Percentiles rank a stretch among this genome's conserved stretches.
Evolutionary conservation across 768 basidiomycete species (phyloP).

Genomic region (Galerina marginata): DNA sequence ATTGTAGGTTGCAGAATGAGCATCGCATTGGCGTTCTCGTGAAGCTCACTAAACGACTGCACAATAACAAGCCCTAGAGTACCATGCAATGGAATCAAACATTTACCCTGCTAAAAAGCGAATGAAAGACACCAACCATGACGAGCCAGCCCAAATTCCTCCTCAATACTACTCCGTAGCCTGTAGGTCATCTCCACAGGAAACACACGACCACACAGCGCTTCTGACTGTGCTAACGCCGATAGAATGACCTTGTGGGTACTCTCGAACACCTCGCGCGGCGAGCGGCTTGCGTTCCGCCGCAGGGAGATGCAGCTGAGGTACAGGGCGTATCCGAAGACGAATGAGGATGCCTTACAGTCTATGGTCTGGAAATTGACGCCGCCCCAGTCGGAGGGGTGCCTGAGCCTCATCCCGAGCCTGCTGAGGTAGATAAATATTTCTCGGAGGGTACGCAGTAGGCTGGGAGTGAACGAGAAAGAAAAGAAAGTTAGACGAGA

Average conservation of each 20-base stretch:
- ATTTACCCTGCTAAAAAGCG: neutral
- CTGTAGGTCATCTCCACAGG: conserved; percentile 31
- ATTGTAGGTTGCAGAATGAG: conserved; percentile 18
- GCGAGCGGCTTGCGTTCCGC: conserved; percentile 25
- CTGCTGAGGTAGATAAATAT: conserved; percentile 29
- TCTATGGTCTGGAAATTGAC: conserved; percentile 28
- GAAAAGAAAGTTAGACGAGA: neutral
- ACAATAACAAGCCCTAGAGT: conserved; percentile 27
- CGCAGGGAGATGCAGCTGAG: conserved; percentile 35
- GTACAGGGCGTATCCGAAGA: conserved; percentile 37
- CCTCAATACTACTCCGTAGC: conserved; percentile 26
- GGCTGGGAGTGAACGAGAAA: conserved; percentile 9
- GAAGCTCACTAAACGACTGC: conserved; percentile 25
- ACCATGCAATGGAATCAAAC: neutral
- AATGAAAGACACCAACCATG: conserved; percentile 22
- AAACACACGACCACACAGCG: conserved; percentile 30
- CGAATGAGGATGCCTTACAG: conserved; percentile 29
- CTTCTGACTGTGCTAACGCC: conserved; percentile 28
- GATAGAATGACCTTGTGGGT: conserved; percentile 34
- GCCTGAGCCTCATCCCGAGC: conserved; percentile 30
- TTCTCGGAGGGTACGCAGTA: conserved; percentile 19
- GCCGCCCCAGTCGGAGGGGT: conserved; percentile 25
- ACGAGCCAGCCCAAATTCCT: conserved; percentile 24
- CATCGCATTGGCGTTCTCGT: conserved; percentile 21
- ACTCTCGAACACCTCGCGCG: conserved; percentile 26